Conservation (phyloP, 129 eudicot species). For the Erigeron canadensis region DNA sequence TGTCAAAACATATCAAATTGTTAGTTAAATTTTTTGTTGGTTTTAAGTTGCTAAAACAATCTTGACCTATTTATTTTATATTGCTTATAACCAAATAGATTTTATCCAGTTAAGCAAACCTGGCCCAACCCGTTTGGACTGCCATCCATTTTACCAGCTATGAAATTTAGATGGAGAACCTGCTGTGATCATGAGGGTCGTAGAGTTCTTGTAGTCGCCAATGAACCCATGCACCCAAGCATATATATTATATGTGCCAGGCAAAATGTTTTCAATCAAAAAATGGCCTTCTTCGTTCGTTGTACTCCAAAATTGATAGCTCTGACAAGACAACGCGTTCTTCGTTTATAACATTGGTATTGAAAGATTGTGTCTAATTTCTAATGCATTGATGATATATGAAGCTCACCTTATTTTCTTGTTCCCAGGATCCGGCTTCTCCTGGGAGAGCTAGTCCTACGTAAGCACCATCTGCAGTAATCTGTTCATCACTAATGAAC, state of each 20-base stretch:
- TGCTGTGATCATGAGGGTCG: conserved; percentile 46
- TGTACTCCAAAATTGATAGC: conserved; percentile 84
- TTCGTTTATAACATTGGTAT: background rate
- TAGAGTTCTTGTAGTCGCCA: conserved; percentile 65
- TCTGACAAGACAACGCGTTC: conserved; percentile 32
- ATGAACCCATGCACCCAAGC: conserved; percentile 84
- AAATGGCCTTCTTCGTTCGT: conserved; percentile 63
- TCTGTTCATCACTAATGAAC: conserved; percentile 32
- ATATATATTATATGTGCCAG: conserved; percentile 66
- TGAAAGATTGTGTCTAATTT: background rate
- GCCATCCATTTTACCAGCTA: background rate
- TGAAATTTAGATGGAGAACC: conserved; percentile 36
- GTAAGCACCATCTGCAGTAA: conserved; percentile 54
- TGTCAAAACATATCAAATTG: background rate
- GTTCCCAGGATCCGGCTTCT: conserved; percentile 80
- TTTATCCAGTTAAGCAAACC: background rate
- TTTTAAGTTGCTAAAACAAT: background rate
- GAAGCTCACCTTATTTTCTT: conserved; percentile 68
- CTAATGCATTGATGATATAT: background rate
- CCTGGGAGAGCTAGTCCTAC: conserved; percentile 80
- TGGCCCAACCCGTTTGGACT: background rate
- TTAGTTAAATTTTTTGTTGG: background rate
- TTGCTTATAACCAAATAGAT: background rate
- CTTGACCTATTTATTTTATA: background rate
- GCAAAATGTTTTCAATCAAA: conserved; percentile 46